Base-by-base conservation (phyloP, 306 rosid species). In the Corylus avellana region DNA sequence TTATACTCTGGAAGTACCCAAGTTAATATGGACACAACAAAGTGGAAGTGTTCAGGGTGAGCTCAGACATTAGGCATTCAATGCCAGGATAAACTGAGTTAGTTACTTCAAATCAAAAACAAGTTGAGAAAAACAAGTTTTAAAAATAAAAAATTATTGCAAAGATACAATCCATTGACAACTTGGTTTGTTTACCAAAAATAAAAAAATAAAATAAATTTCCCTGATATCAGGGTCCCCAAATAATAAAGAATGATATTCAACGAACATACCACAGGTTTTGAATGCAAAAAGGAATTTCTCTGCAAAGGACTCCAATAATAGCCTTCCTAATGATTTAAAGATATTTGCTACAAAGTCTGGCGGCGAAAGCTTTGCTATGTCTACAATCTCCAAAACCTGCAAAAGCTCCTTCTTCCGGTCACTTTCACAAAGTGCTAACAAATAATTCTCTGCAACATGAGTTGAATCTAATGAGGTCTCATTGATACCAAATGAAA, bases 341-440 rank as follows among this genome's bases (percentile, higher is more conserved):
- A 91, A 95, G 80, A 92, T 78, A 77, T 73, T 68, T 50, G 77
- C 81, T 64, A 87, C 81, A 47, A 51, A 75, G 70, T 80, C 82
- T 44, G 67, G 51, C 62, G 97, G 83, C 48, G 90, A 83, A 59
- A 91, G 63, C 79, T 77, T 81, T 71, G 88, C 84, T 69, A 93
- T 71, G 86, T 89, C 94, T 49, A 87, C 70, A 69, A 63, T 82
- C 77, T 90, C 88, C 87, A 92, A 76, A 76, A 91, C 73, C 87
- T 85, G 88, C 86, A 85, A 83, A 74, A 95, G 80, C 76, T 95
- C 89, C 80, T 80, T 73, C 73, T 76, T 88, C 84, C 90, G 81
- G 64, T 87, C 90, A 76, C 92, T 81, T 84, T 92, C 97, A 85
- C 90, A 91, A 72, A 91, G 96, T 47, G 97, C 98, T 88, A 88